Conservation (phyloP, 2,329 filamentous ascomycete species). For the Trichophyton verrucosum region DNA sequence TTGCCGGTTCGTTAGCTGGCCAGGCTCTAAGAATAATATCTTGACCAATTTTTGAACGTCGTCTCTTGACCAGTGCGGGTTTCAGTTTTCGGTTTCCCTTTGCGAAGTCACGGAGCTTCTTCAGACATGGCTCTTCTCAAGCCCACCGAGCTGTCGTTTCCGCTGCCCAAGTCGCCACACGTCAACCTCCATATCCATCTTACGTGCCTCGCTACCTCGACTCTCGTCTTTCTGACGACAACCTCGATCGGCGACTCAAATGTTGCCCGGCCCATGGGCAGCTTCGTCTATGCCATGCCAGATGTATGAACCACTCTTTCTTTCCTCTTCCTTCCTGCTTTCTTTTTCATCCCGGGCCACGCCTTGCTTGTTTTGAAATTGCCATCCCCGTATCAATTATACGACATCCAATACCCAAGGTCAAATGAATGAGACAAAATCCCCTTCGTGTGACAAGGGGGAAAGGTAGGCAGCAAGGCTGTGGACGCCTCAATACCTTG, state of each 20-base stretch:
- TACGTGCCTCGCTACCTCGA: constrained; percentile 40
- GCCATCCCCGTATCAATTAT: neutral
- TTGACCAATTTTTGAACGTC: too few species aligned
- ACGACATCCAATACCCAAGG: neutral
- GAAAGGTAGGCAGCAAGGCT: neutral
- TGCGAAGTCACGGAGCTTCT: too few species aligned
- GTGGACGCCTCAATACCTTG: neutral
- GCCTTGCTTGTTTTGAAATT: neutral
- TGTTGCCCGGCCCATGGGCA: constrained; percentile 53
- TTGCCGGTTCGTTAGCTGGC: too few species aligned
- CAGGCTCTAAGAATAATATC: too few species aligned
- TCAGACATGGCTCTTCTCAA: constrained; percentile 19
- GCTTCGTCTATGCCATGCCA: constrained; percentile 86
- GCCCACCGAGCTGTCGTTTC: constrained; percentile 45
- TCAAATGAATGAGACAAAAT: neutral
- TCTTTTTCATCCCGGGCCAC: constrained; percentile 2
- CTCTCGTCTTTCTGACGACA: constrained; percentile 46
- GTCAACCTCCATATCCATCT: constrained; percentile 49
- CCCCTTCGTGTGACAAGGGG: neutral
- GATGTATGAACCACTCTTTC: constrained; percentile 47
- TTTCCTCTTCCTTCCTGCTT: neutral
- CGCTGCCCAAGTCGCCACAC: constrained; percentile 44
- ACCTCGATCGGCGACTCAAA: constrained; percentile 35
- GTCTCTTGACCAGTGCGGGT: too few species aligned
- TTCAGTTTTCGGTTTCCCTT: too few species aligned